Base-by-base conservation (phyloP, 768 basidiomycete species). In the Naganishia vaughanmartiniae region DNA sequence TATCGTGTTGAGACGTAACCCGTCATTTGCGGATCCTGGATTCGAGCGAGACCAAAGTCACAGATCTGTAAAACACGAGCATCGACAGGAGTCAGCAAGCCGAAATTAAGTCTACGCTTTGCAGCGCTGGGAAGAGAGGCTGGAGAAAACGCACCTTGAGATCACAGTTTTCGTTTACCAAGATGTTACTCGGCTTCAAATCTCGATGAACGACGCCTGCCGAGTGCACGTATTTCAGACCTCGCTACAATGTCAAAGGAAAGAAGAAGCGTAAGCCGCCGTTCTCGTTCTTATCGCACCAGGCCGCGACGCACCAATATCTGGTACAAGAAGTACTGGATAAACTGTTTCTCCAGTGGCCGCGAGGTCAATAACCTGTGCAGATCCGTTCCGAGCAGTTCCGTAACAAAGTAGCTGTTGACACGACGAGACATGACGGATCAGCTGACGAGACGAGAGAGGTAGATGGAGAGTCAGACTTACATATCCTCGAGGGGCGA, bases 1-100 rank as follows among this genome's bases (percentile, higher is more conserved):
- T 99, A 99, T 75, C 96, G 86, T 65, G 96, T 99, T 69, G 96
- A 98, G 72, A 98, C 96, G 79, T 98, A 99, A 73, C 96, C 96
- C 0, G 96, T 99, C 96, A 99, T 99, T 81, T 99, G 96, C 5
- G 95, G 95, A 81, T 99, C 96, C 82, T 98, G 96, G 73, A 99
- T 94, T 65, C 96, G 91, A 42, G 96, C 96, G 48, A 99, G 86
- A 70, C 96, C 96, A 82, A 99, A 99, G 82, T 99, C 96, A 80
- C 96, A 99, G 78, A 98, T 98, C 93, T 93, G 71, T 24, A 45
- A 42, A 2, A 6, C 4, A 51, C 48, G 21, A 6, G 6, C n/a
- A 10, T 4, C 34, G 28, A 33, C 30, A 56, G 30, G 66, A 63
- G 42, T 51, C 5, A 68, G 30, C 46, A 58, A 60, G 42, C 9